A percentile compares a stretch with the other conserved stretches of the same genome.
Conservation (phyloP, 2,329 filamentous ascomycete species). For the Plectosphaerella plurivora region DNA sequence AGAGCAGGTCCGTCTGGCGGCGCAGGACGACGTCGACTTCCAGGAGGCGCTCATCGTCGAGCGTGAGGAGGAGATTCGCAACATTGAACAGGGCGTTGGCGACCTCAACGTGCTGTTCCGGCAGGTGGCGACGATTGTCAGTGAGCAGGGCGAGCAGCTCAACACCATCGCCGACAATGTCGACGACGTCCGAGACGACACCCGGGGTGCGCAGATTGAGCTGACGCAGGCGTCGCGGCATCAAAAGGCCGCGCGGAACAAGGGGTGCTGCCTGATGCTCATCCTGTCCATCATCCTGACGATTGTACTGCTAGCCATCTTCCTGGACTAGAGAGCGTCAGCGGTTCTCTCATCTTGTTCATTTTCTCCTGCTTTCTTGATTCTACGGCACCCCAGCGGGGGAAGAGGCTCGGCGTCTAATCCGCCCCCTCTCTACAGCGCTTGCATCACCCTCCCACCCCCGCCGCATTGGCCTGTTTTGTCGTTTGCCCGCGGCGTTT, state of each 20-base stretch:
- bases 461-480: not conserved
- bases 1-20: conserved; percentile 74
- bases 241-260: conserved; percentile 92
- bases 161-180: conserved; percentile 88
- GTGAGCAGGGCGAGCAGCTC: conserved; percentile 85
- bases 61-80: conserved; percentile 93
- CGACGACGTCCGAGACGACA: conserved; percentile 75
- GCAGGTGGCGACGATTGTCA: conserved; percentile 96
- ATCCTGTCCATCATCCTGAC: conserved; percentile 85
- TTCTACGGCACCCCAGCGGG: not conserved
- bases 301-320: conserved; percentile 83
- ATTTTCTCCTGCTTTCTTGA: not conserved
- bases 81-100: conserved; percentile 93
- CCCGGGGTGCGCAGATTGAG: conserved; percentile 79
- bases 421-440: too few species aligned
- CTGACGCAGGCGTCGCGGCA: conserved; percentile 81
- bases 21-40: conserved; percentile 95
- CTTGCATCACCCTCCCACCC: too few species aligned
- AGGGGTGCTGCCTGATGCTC: conserved; percentile 86
- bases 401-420: too few species aligned
- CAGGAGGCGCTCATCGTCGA: conserved; percentile 94
- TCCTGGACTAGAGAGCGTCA: conserved; percentile 54
- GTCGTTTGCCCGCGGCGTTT: conserved; percentile 8
- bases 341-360: not conserved
- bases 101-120: conserved; percentile 96